Evolutionary conservation across 2,329 filamentous ascomycete species (phyloP), one percentile per base, ranked within the genome.

Genomic region (Gaeumannomyces tritici): DNA sequence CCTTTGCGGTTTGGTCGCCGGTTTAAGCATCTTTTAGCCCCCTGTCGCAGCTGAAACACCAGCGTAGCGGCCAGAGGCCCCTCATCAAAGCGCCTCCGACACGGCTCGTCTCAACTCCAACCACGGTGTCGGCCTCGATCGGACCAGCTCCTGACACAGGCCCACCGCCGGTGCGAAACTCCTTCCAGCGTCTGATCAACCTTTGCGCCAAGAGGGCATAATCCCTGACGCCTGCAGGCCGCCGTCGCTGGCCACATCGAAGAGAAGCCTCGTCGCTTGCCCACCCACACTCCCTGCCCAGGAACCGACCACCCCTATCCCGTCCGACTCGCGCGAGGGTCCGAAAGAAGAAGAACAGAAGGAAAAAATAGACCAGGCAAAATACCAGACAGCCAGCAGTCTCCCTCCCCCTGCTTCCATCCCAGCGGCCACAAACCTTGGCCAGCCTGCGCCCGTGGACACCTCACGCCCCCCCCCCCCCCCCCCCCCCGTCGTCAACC

Each of bases 31-130:
- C 61, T 62, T 51, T 29, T 24, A 29, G 35, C 27, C 71, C 73
- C 73, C 71, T 75, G 73, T 70, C 69, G 35, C 64, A 68, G 67
- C 65, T 73, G 74, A 76, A 76, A 76, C 74, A 69, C 66, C 71
- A 71, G 65, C 66, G 70, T 69, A 69, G 69, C 70, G 68, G 69
- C 66, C 66, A 66, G 63, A 64, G 62, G 62, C 68, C 71, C 74
- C 72, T 71, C 69, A 72, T 73, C 75, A 72, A 76, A 74, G 74
- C 75, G 70, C 71, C 75, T 77, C 75, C 77, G 73, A 79, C 77
- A 73, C 63, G 63, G 63, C 68, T 71, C 74, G 77, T 79, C 77
- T 79, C 77, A 77, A 76, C 72, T 70, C 65, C 62, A 61, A 66
- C 65, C 68, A 68, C 65, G 64, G 65, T 65, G 64, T 63, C 24